Conservation (phyloP, 345 rosid species). For the Viola odorata region DNA sequence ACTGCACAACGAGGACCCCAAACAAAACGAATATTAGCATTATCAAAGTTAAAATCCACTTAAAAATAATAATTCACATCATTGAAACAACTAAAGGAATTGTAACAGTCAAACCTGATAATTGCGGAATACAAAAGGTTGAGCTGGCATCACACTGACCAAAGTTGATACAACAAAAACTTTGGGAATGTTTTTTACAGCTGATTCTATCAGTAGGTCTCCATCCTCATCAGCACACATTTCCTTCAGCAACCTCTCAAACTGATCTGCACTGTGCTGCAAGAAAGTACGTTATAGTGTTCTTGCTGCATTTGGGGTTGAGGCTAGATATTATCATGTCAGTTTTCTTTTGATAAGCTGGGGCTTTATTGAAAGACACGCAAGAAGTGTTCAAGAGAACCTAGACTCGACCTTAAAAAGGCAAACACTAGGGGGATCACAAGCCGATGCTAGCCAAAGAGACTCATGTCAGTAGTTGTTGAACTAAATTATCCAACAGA, state of each 20-base stretch:
- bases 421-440: no score
- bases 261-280: conserved; percentile 99
- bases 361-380: no score
- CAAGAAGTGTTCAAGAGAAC: no score
- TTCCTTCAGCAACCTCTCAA: conserved; percentile 91
- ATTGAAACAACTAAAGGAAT: not conserved
- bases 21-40: not conserved
- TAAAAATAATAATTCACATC: no score
- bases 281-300: conserved; percentile 36
- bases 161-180: conserved; percentile 91
- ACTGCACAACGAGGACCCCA: conserved; percentile 38
- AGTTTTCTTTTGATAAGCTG: no score
- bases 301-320: not conserved
- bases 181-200: conserved; percentile 86
- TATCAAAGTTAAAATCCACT: not conserved
- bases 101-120: conserved; percentile 61
- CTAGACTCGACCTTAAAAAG: no score
- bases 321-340: no score
- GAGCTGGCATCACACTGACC: conserved; percentile 93
- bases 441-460: no score
- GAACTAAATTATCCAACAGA: no score
- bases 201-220: conserved; percentile 85
- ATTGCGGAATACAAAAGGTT: conserved; percentile 90
- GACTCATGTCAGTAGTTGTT: no score
- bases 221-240: conserved; percentile 98